Evolutionary conservation across 2,329 filamentous ascomycete genomes (phyloP).

Genomic region (Ambrosiella beaveri): DNA sequence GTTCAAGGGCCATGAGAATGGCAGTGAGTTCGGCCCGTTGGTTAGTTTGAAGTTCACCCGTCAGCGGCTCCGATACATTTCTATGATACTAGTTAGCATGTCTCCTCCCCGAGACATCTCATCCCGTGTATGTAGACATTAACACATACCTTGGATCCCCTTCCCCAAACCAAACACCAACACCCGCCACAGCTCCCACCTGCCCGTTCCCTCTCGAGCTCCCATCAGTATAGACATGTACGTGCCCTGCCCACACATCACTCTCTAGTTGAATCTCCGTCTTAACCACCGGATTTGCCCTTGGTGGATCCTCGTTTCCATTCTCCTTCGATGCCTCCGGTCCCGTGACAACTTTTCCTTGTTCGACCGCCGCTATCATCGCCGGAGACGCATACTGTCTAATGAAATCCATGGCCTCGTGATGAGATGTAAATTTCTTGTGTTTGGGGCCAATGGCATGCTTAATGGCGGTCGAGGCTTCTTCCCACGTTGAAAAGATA

Average conservation of each 20-base stretch:
- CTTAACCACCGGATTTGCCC: conserved; percentile 15
- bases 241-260: conserved; percentile 21
- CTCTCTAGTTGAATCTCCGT: conserved; percentile 16
- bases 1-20: conserved; percentile 66
- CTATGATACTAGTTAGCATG: conserved; percentile 17
- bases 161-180: conserved; percentile 46
- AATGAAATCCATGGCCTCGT: conserved; percentile 68
- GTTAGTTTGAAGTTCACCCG: conserved; percentile 68
- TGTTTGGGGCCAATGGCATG: conserved; percentile 54
- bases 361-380: conserved; percentile 25
- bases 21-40: conserved; percentile 91
- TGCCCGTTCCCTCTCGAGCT: conserved; percentile 42
- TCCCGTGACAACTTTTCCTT: conserved; percentile 7
- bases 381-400: conserved; percentile 27
- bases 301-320: conserved; percentile 16
- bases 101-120: not conserved
- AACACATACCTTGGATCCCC: conserved; percentile 33
- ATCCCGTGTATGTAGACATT: conserved; percentile 13
- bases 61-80: conserved; percentile 58
- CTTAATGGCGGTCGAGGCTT: conserved; percentile 54
- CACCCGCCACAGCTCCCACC: conserved; percentile 35
- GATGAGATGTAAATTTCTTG: conserved; percentile 49
- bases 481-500: conserved; percentile 47
- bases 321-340: conserved; percentile 18
- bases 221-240: conserved; percentile 42